These are phyloP conservation scores for Tephrocybe rancida DNA, from an alignment of 768 basidiomycete genomes.

Conservation along the genomic window DNA sequence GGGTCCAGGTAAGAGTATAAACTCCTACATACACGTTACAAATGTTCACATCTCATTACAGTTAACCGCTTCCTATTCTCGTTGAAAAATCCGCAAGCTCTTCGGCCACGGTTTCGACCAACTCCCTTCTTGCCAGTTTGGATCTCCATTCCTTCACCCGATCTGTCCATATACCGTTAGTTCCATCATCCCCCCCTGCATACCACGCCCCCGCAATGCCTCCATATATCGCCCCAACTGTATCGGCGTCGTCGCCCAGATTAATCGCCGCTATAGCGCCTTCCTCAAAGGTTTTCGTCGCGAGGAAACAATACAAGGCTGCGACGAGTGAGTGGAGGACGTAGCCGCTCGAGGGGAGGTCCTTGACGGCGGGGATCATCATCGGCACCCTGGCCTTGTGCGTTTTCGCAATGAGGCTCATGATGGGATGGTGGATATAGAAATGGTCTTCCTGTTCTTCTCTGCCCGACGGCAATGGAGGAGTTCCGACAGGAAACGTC, in stretches of 20 bases:
- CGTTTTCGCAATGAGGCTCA: constrained; percentile 34
- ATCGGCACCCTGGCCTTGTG: constrained; percentile 22
- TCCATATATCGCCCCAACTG: constrained; percentile 47
- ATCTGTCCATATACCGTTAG: constrained; percentile 37
- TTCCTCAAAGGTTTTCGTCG: constrained; percentile 42
- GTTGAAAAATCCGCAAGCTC: constrained; percentile 31
- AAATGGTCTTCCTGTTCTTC: constrained; percentile 35
- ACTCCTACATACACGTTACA: background rate
- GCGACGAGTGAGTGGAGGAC: constrained; percentile 42
- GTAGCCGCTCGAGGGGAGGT: constrained; percentile 41
- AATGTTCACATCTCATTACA: background rate
- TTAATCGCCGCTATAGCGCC: constrained; percentile 49
- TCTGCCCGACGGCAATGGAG: constrained; percentile 16
- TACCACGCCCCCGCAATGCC: constrained; percentile 49
- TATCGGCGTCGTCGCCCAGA: constrained; percentile 46
- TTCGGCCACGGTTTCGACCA: constrained; percentile 38
- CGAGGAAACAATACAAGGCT: constrained; percentile 47
- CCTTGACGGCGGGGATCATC: constrained; percentile 29
- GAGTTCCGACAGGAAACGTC: constrained; percentile 26
- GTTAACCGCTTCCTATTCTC: background rate
- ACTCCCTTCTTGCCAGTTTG: constrained; percentile 29
- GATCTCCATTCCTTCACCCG: constrained; percentile 36
- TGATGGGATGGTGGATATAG: constrained; percentile 36
- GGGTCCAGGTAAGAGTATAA: background rate
- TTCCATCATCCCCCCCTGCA: constrained; percentile 23